phyloP scores from a whole-genome alignment of 805 yeast species.

The Starmerella vaccinii region DNA sequence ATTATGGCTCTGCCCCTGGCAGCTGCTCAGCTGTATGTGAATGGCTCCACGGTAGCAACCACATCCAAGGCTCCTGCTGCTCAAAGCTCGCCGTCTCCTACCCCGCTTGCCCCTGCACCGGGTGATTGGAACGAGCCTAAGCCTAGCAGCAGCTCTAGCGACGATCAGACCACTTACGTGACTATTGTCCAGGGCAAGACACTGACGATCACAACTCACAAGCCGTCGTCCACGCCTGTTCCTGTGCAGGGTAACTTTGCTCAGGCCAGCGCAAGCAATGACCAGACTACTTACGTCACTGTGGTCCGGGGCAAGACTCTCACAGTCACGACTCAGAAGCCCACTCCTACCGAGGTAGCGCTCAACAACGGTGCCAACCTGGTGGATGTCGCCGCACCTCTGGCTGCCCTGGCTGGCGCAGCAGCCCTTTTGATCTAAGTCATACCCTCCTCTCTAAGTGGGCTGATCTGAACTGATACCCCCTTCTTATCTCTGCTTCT shows the following conservation, averaged over 20 bases:
- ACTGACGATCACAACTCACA: constrained; percentile 21
- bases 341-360: neutral
- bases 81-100: constrained; percentile 25
- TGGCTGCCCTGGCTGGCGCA: constrained; percentile 5
- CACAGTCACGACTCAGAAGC: constrained; percentile 5
- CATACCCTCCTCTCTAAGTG: neutral
- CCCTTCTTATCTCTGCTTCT: neutral
- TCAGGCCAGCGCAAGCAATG: neutral
- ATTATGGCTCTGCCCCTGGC: neutral
- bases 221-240: constrained; percentile 10
- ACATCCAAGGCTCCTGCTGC: constrained; percentile 5
- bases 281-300: constrained; percentile 4
- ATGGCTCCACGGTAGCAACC: neutral
- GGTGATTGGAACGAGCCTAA: neutral
- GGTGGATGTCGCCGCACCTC: neutral
- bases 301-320: neutral
- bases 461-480: neutral
- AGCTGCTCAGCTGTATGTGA: constrained; percentile 4
- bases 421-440: neutral
- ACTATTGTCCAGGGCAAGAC: constrained; percentile 23
- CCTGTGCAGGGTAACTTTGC: neutral
- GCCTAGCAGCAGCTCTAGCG: neutral
- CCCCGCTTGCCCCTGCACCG: constrained; percentile 36
- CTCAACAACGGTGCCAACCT: neutral
- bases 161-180: constrained; percentile 19